Evolutionary conservation across 1,139 yeast genomes (phyloP).

Genomic region (Meyerozyma sp.): DNA sequence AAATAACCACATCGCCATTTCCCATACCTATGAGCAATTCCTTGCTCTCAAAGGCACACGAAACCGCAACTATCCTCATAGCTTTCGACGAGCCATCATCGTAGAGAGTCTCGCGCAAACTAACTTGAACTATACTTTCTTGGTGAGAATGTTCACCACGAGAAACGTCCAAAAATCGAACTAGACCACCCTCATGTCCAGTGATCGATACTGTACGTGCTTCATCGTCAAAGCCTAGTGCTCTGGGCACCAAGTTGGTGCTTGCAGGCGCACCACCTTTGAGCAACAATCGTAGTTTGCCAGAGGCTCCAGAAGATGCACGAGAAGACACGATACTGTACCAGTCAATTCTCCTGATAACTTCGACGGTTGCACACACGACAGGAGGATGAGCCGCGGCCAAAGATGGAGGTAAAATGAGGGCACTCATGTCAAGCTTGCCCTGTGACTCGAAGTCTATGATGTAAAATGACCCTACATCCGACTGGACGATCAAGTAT

Average conservation of each 20-base stretch:
- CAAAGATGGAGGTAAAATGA: slow-evolving; percentile 71
- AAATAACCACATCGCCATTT: slow-evolving; percentile 71
- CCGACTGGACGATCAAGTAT: slow-evolving; percentile 51
- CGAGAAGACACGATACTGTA: slow-evolving; percentile 56
- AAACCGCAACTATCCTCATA: slow-evolving; percentile 50
- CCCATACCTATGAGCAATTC: slow-evolving; percentile 69
- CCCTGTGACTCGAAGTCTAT: slow-evolving; percentile 42
- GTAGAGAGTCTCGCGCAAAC: slow-evolving; percentile 31
- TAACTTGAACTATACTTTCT: slow-evolving; percentile 32
- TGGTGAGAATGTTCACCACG: slow-evolving; percentile 67
- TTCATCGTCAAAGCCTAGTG: slow-evolving; percentile 52
- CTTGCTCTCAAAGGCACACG: slow-evolving; percentile 73
- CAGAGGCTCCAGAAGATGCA: slow-evolving; percentile 33
- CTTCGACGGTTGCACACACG: slow-evolving; percentile 47
- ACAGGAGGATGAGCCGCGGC: slow-evolving; percentile 77
- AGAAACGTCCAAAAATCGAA: slow-evolving; percentile 78
- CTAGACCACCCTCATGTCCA: slow-evolving; percentile 78
- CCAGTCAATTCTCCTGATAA: slow-evolving; percentile 67
- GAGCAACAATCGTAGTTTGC: slow-evolving; percentile 38
- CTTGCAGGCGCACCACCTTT: slow-evolving; percentile 75
- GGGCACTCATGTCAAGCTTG: slow-evolving; percentile 47
- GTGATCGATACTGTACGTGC: slow-evolving; percentile 61
- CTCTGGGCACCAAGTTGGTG: slow-evolving; percentile 25
- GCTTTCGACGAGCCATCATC: slow-evolving; percentile 24
- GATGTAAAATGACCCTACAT: slow-evolving; percentile 45